phyloP scores from a whole-genome alignment of 768 basidiomycete genomes.

The Phaeolepiota aurea region DNA sequence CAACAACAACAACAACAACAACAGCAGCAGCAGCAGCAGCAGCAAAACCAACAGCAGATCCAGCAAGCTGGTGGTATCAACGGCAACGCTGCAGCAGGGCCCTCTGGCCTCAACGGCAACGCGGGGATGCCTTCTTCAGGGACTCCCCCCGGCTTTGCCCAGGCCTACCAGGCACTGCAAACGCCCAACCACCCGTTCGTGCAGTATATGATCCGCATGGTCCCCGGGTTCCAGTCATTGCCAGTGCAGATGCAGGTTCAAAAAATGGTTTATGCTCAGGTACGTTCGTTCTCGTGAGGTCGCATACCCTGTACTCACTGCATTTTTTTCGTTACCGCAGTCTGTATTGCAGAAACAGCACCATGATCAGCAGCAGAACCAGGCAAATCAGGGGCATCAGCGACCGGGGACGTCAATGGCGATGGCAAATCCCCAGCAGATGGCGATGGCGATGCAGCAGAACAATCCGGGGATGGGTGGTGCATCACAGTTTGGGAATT shows the following conservation, averaged over 20 bases:
- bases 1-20: conserved; percentile 6
- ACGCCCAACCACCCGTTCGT: conserved; percentile 49
- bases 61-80: conserved; percentile 5
- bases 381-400: conserved; percentile 14
- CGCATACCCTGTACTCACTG: background rate
- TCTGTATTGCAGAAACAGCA: conserved; percentile 1
- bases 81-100: conserved; percentile 6
- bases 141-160: conserved; percentile 9
- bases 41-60: conserved; percentile 2
- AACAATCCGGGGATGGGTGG: background rate
- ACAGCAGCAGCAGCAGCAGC: background rate
- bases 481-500: background rate
- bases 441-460: background rate
- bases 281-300: conserved; percentile 16
- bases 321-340: conserved; percentile 6
- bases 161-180: conserved; percentile 41
- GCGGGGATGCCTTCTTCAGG: conserved; percentile 6
- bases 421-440: background rate
- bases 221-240: conserved; percentile 47
- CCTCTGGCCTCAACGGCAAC: conserved; percentile 5
- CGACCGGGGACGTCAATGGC: conserved; percentile 7
- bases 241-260: conserved; percentile 51
- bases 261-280: conserved; percentile 46
- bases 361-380: conserved; percentile 17
- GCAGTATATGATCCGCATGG: conserved; percentile 39